Percentiles rank a stretch among this genome's conserved stretches.
Conservation (phyloP, 1,284 basidiomycete species). For the Sanguinoderma infundibulare region DNA sequence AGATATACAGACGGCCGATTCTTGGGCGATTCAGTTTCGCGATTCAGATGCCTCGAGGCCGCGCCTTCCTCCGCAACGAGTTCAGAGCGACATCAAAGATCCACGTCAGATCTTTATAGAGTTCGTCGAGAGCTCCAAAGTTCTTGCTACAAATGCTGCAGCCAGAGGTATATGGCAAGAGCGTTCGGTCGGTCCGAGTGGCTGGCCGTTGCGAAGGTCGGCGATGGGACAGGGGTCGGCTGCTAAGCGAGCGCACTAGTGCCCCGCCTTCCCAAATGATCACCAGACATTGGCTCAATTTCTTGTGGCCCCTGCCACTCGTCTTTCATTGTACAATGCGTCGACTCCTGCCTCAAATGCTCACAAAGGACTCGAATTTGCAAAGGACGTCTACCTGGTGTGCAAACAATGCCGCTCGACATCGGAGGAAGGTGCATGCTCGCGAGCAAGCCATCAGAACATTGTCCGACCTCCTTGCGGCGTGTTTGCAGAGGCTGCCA, state of each 20-base stretch:
- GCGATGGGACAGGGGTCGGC: conserved; percentile 10
- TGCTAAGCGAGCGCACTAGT: conserved; percentile 7
- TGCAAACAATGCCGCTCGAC: not conserved
- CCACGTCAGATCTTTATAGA: not conserved
- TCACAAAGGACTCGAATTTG: too few species aligned
- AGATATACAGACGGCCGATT: conserved; percentile 24
- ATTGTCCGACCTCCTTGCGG: conserved; percentile 17
- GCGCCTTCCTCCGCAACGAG: conserved; percentile 9
- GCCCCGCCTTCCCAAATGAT: too few species aligned
- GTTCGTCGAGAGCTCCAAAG: not conserved
- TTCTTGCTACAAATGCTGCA: not conserved
- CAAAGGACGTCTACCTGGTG: too few species aligned
- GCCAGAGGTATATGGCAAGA: not conserved
- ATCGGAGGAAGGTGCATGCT: conserved; percentile 11
- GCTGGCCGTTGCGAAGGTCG: not conserved
- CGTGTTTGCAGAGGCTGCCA: conserved; percentile 27
- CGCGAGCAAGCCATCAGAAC: conserved; percentile 15
- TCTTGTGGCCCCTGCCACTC: too few species aligned
- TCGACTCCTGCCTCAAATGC: too few species aligned
- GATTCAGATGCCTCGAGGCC: conserved; percentile 34
- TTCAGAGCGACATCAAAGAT: conserved; percentile 1
- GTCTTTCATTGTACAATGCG: too few species aligned
- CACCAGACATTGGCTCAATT: too few species aligned
- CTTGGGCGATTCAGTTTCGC: too few species aligned
- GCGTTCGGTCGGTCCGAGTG: not conserved